Conservation (phyloP, 1,139 yeast species). For the Pichia sp. region DNA sequence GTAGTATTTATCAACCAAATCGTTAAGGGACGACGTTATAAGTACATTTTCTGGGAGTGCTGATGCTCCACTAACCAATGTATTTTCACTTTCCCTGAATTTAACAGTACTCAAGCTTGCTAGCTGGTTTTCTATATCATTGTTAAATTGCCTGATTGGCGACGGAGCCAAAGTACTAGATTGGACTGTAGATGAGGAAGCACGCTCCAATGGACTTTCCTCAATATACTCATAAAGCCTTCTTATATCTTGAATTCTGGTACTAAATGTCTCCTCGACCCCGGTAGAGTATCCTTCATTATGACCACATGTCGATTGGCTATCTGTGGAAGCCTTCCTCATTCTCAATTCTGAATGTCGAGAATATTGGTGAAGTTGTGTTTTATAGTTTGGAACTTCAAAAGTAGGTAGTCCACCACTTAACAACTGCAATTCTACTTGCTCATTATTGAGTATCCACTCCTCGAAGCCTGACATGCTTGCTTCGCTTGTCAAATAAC, state of each 20-base stretch:
- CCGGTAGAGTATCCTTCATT: background rate
- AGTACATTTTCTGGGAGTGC: background rate
- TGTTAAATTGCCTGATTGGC: background rate
- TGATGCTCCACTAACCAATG: background rate
- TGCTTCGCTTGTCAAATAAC: background rate
- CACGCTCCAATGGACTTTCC: background rate
- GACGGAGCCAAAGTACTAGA: background rate
- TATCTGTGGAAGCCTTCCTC: constrained; percentile 1
- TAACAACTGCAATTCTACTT: background rate
- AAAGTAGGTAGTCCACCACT: background rate
- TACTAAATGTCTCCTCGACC: background rate
- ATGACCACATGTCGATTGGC: background rate
- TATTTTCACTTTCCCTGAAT: background rate
- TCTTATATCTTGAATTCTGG: constrained; percentile 3
- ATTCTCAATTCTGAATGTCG: background rate
- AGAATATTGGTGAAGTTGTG: background rate
- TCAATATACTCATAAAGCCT: background rate
- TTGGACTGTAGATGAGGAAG: background rate
- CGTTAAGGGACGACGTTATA: background rate
- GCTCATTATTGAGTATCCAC: constrained; percentile 8
- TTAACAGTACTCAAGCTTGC: background rate
- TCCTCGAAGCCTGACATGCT: constrained; percentile 1
- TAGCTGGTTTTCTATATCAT: constrained; percentile 2
- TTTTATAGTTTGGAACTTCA: background rate
- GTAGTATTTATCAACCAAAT: constrained; percentile 8